Base-by-base conservation (phyloP, 129 eudicot genomes). In the Chrysanthemum makinoi region DNA sequence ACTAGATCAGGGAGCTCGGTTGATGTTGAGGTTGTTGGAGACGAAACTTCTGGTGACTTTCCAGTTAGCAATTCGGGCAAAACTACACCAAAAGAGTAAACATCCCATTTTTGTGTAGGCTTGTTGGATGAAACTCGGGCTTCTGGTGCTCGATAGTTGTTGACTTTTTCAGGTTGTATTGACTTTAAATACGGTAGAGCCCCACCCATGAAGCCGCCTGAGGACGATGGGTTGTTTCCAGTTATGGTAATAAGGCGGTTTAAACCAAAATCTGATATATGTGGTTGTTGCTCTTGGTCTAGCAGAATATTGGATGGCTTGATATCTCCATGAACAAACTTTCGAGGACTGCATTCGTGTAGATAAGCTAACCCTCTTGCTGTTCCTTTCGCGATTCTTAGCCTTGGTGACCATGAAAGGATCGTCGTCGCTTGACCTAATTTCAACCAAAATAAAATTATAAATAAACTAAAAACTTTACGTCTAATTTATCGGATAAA, bases 281-380 rank as follows among this genome's bases (percentile, higher is more conserved):
- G 67, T 0, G 99, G 96, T 60, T 90, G 89, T 18, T 74, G 81
- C 8, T 95, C 96, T 18, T 70, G 63, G 81, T 95, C 99, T 0
- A 95, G 91, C 66, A 95, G 97, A 64, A 95, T 95, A 75, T 90
- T 95, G 5, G 99, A 90, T 0, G 99, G 97, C 47, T 90, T 90
- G 66, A 90, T 72, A 81, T 95, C 95, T 77, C 96, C 97, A 39
- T 95, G 99, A 68, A 95, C 99, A 73, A 84, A 95, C 79, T 95
- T 95, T 69, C 99, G 73, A 20, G 99, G 99, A 66, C 97, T 90
- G 62, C 97, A 95, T 83, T 95, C 99, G 43, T 95, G 99, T 35
- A 95, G 94, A 82, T 90, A 95, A 56, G 99, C 97, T 61, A 95
- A 77, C 7, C 97, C 99, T 28, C 93, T 75, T 0, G 97, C 97